Conservation (phyloP, 805 yeast species). For the Candida golubevii region DNA sequence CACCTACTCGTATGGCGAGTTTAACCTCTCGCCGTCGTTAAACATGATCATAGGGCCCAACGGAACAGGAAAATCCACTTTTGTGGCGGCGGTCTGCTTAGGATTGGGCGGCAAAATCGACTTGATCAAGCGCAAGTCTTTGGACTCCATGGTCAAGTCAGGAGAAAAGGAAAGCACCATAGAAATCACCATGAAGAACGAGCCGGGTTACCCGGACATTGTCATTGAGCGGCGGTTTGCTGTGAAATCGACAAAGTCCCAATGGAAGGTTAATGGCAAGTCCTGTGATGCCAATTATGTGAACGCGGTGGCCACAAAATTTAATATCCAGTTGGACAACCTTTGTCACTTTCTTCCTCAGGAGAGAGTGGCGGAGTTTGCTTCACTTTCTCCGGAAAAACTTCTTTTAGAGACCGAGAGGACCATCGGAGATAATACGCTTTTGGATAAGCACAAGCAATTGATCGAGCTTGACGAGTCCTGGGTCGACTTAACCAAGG, state of each 20-base stretch:
- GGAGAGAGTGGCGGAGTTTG: conserved; percentile 91
- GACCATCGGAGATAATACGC: conserved; percentile 62
- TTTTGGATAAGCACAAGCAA: conserved; percentile 52
- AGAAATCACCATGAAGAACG: conserved; percentile 47
- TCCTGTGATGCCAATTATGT: conserved; percentile 43
- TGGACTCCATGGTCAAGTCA: conserved; percentile 68
- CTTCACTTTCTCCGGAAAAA: conserved; percentile 71
- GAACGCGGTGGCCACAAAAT: conserved; percentile 38
- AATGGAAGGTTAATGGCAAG: conserved; percentile 47
- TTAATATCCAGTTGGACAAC: conserved; percentile 84
- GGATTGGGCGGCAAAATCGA: conserved; percentile 81
- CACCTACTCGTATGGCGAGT: conserved; percentile 65
- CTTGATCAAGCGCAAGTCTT: conserved; percentile 62
- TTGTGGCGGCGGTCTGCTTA: conserved; percentile 87
- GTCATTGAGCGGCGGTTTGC: conserved; percentile 46
- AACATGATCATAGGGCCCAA: conserved; percentile 95
- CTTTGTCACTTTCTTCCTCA: conserved; percentile 94
- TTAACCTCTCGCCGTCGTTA: conserved; percentile 72
- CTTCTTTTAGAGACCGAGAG: conserved; percentile 74
- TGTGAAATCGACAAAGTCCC: conserved; percentile 37
- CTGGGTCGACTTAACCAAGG: conserved; percentile 23
- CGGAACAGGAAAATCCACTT: conserved; percentile 92
- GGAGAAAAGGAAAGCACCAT: conserved; percentile 48
- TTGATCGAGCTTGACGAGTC: conserved; percentile 50
- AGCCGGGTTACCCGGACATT: conserved; percentile 28